Conservation (phyloP, 805 yeast species). For the Helenozyma rhizophorensis region DNA sequence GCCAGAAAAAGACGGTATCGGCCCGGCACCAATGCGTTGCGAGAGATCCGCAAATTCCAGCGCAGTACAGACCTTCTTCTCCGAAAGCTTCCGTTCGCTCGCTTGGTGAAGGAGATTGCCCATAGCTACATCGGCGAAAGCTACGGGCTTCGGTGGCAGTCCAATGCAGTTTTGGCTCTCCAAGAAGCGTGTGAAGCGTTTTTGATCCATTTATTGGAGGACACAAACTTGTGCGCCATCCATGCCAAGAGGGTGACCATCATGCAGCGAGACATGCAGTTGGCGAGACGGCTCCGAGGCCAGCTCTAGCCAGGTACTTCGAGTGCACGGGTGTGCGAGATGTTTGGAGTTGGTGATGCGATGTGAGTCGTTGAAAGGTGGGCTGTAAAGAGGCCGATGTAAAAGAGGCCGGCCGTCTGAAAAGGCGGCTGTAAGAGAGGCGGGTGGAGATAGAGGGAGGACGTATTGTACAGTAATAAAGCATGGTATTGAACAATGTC, state of each 20-base stretch:
- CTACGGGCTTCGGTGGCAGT: conserved; percentile 70
- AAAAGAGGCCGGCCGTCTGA: too few species aligned
- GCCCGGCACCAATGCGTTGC: conserved; percentile 63
- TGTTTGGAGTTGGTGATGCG: too few species aligned
- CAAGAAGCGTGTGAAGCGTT: conserved; percentile 84
- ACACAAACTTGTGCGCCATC: conserved; percentile 70
- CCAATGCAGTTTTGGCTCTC: conserved; percentile 68
- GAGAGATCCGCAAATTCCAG: conserved; percentile 67
- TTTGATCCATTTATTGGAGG: conserved; percentile 67
- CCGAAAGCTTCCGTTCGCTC: conserved; percentile 72
- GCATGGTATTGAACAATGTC: too few species aligned
- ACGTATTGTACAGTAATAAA: too few species aligned
- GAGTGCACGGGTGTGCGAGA: too few species aligned
- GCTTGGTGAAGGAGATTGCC: conserved; percentile 71
- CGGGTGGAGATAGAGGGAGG: too few species aligned
- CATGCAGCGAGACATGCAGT: conserved; percentile 77
- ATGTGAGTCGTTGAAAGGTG: too few species aligned
- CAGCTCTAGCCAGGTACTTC: conserved; percentile 21
- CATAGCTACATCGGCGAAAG: conserved; percentile 51
- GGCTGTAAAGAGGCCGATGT: too few species aligned
- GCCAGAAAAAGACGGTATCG: conserved; percentile 37
- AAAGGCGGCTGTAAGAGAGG: too few species aligned
- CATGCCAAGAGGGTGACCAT: conserved; percentile 83
- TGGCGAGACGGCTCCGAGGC: conserved; percentile 75
- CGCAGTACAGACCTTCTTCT: conserved; percentile 62